A percentile compares a stretch with the other conserved stretches of the same genome.
phyloP scores from a whole-genome alignment of 768 basidiomycete species.

The Xerocomus spinulosus region DNA sequence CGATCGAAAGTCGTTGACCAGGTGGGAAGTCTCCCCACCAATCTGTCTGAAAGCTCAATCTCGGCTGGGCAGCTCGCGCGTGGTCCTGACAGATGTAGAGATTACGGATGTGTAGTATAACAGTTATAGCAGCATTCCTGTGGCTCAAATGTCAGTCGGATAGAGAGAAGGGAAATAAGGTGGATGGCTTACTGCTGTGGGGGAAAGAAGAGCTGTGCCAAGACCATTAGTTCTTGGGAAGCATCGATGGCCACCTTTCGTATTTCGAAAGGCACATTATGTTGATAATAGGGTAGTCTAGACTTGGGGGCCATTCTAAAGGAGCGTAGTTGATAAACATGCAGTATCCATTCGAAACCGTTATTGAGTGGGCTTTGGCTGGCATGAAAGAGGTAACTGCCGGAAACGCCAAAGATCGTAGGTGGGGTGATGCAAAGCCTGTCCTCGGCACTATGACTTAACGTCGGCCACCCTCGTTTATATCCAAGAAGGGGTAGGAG shows the following conservation, averaged over 20 bases:
- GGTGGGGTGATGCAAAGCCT: slow-evolving; percentile 29
- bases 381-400: slow-evolving; percentile 31
- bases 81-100: slow-evolving; percentile 56
- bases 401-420: slow-evolving; percentile 31
- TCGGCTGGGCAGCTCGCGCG: slow-evolving; percentile 34
- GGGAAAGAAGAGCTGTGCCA: slow-evolving; percentile 29
- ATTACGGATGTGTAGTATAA: slow-evolving; percentile 47
- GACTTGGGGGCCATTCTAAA: slow-evolving; percentile 25
- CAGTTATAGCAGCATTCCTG: slow-evolving; percentile 25
- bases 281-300: slow-evolving; percentile 28
- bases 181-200: slow-evolving; percentile 21
- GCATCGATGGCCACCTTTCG: slow-evolving; percentile 31
- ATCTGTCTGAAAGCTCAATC: slow-evolving; percentile 29
- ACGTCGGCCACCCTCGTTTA: slow-evolving; percentile 32
- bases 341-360: slow-evolving; percentile 30
- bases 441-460: slow-evolving; percentile 30
- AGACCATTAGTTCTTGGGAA: slow-evolving; percentile 28
- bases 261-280: slow-evolving; percentile 32
- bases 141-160: not conserved
- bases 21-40: slow-evolving; percentile 33
- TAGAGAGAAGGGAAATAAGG: not conserved
- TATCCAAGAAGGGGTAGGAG: slow-evolving; percentile 29
- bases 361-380: slow-evolving; percentile 31
- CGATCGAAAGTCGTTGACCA: slow-evolving; percentile 29
- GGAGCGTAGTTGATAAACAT: slow-evolving; percentile 32